Base-by-base conservation (phyloP, 208 protist species). In the Wallacemonas sp. region DNA sequence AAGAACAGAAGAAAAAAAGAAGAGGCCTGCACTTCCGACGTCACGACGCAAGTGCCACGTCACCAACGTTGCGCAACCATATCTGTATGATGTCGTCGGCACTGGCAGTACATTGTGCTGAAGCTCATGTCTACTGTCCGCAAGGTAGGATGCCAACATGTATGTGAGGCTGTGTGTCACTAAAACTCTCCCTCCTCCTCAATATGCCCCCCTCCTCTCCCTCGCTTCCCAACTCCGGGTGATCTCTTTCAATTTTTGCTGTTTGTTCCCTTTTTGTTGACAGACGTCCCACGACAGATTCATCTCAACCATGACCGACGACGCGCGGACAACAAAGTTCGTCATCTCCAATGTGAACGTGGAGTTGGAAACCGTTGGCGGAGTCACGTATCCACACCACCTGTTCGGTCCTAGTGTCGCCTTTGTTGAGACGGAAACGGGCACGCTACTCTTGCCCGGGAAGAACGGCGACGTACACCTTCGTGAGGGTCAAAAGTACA, bases 321-420 rank as follows among this genome's bases (percentile, higher is more conserved):
- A 17, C 36, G 36, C 21, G 26, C 21, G 3, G 5, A 24, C 47
- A 0, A 4, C 17, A 8, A 55, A 24, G 26, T 26, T 60, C 17
- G 48, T 16, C 29, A 21, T 69, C 11, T 61, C 38, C 0, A 85
- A 85, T 52, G 26, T 89, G 8, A 70, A 68, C n/a, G 71, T 72
- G 2, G 43, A 71, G 16, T 49, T 92, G 19, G 76, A 84, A 39
- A 83, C 81, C 1, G 39, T 87, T 6, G 68, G 58, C 16, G 75
- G 75, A 6, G 73, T 88, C 19, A 85, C 82, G 16, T 92, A 88
- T 60, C 79, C 80, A 5, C 80, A 88, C 66, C 80, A 85, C 47
- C 55, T 92, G 38, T 87, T 92, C 72, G 85, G 82, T 27, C 60
- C 69, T 16, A 56, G 71, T 24, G 60, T 75, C 19, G 75, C 76